Percentiles rank a stretch among this genome's conserved stretches.
These are phyloP conservation scores for Tinospora cordifolia DNA, from an alignment of 164 flowering plant genomes.

Conservation along the genomic window DNA sequence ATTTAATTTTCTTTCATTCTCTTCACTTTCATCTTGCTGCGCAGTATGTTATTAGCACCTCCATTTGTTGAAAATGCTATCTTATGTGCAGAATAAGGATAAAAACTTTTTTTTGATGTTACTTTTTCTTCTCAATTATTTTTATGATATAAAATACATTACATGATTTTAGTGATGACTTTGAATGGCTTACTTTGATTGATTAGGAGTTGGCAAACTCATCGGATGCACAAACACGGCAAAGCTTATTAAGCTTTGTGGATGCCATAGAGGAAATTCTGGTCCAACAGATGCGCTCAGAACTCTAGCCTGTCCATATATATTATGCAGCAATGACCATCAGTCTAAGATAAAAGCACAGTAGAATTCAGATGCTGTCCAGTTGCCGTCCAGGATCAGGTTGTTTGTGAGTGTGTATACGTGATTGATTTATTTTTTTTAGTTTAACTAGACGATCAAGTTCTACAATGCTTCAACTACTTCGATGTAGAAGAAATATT, in stretches of 20 bases:
- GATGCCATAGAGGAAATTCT: constrained; percentile 58
- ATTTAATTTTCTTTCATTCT: too few relatives aligned
- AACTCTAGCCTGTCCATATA: constrained; percentile 18
- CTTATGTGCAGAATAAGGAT: neutral
- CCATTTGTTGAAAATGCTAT: neutral
- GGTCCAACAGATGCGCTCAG: constrained; percentile 35
- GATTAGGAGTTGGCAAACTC: constrained; percentile 56
- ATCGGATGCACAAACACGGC: constrained; percentile 31
- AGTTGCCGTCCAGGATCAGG: too few relatives aligned
- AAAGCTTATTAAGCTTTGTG: constrained; percentile 39
- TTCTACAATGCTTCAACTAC: too few relatives aligned
- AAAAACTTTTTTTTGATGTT: neutral
- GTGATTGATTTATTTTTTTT: too few relatives aligned
- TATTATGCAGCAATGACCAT: neutral
- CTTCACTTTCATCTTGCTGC: too few relatives aligned
- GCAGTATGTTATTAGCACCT: neutral
- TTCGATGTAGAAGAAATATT: too few relatives aligned
- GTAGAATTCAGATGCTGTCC: too few relatives aligned
- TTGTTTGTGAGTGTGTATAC: too few relatives aligned
- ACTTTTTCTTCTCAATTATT: neutral
- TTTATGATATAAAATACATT: neutral
- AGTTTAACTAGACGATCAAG: too few relatives aligned
- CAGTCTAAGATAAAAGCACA: too few relatives aligned
- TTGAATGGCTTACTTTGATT: neutral
- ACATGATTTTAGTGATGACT: neutral